Evolutionary conservation across 306 rosid genomes (phyloP).

Genomic region (Acmispon strigosus): DNA sequence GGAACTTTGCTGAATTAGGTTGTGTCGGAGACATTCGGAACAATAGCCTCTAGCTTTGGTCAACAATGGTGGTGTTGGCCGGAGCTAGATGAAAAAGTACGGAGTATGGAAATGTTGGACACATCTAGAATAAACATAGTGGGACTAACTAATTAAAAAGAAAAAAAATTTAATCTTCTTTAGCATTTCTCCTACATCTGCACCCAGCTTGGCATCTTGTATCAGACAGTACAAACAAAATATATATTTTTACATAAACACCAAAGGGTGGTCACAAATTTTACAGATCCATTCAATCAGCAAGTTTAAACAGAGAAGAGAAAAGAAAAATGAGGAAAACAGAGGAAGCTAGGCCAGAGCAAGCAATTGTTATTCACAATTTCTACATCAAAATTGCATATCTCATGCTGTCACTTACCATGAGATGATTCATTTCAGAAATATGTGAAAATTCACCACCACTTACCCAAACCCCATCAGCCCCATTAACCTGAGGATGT

Average conservation of each 20-base stretch:
- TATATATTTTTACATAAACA: constrained; percentile 12
- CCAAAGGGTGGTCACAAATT: neutral
- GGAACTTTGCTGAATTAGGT: too few relatives aligned
- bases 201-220: too few relatives aligned
- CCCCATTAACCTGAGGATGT: constrained; percentile 51
- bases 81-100: too few relatives aligned
- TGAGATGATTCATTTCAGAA: constrained; percentile 82
- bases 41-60: too few relatives aligned
- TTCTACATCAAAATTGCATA: constrained; percentile 89
- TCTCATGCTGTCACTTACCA: constrained; percentile 96
- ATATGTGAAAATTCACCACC: constrained; percentile 52
- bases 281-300: constrained; percentile 20
- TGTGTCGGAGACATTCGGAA: too few relatives aligned
- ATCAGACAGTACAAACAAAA: too few relatives aligned
- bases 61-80: too few relatives aligned
- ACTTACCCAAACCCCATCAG: constrained; percentile 68
- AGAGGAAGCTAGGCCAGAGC: neutral
- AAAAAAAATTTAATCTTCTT: too few relatives aligned
- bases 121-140: too few relatives aligned
- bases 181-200: too few relatives aligned
- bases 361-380: neutral
- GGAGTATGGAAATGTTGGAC: too few relatives aligned
- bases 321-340: neutral
- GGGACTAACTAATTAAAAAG: too few relatives aligned
- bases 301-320: neutral